Evolutionary conservation across 225 moss, liverwort and hornwort species (phyloP), one percentile per base, ranked within the genome.

Genomic region (Straminergon stramineum): DNA sequence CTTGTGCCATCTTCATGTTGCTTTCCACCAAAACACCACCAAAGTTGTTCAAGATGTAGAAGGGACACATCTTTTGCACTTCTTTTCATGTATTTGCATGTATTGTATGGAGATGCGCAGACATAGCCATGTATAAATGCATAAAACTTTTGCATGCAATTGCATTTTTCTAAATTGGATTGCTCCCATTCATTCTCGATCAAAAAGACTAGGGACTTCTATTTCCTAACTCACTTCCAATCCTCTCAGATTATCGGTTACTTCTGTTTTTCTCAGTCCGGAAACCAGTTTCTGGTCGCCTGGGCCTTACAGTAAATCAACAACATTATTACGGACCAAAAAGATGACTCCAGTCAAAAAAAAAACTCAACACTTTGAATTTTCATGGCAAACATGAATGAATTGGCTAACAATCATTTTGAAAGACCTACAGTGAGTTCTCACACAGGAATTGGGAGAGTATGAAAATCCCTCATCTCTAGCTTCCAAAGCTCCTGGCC

Each of bases 401-500:
- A 62, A 61, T 35, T n/a, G n/a, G 61, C 61, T 31, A 88, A n/a
- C 31, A 52, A 60, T 17, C 10, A 20, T 6, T 70, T 70, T 2
- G 16, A 51, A 48, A 88, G 22, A n/a, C 48, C 48, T 32, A 22
- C 53, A 62, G 12, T 31, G 39, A 53, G 18, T 62, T 75, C 28
- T 67, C n/a, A 86, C 34, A 81, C 89, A 34, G 89, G 86, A 86
- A 91, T 79, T 24, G 95, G 92, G 26, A 93, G 75, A 60, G 89
- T 77, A 39, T 93, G 92, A 86, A 87, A 89, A 83, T 95, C 90
- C 64, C 92, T 85, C 90, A 95, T 87, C 85, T 90, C 90, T n/a
- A 93, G 90, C 90, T 95, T 95, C 95, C 94, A 95, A 31, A 76
- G 43, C 74, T 86, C 75, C 88, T 85, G 71, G 63, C 69, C 91